Base-by-base conservation (phyloP, 345 rosid genomes). In the Kernera saxatilis region DNA sequence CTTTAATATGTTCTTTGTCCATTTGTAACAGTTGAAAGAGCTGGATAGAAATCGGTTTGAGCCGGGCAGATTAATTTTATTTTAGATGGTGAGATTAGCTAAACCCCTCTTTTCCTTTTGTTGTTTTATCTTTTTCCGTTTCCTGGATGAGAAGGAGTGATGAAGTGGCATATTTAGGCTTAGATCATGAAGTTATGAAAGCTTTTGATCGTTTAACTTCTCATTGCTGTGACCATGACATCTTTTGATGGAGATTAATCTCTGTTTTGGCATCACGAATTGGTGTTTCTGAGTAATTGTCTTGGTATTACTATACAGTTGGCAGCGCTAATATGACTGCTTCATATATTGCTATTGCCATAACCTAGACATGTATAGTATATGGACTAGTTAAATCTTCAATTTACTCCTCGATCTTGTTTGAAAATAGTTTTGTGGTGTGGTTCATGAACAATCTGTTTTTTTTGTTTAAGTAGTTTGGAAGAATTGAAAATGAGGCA, bases 31-130 rank as follows among this genome's bases (percentile, higher is more conserved):
- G 78, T 59, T 60, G 48, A 46, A 74, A 59, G 63, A 49, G 62
- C 63, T 59, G 48, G 32, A 32, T 67, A 50, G 33, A 25, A 13
- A 50, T 59, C 10, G 23, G 39, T 67, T 67, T 59, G 62, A 15
- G 18, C 59, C 41, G 1, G n/a, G 62, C 12, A 13, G 22, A 40
- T 50, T 59, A 41, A 39, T 58, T 57, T 41, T 1, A 19, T 39
- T 59, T 29, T 12, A 52, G 36, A 74, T 74, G 78, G 78, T 74
- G 78, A 74, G 78, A 58, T 67, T 51, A 45, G 41, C 55, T 58
- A 8, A 30, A 6, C 40, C 33, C 22, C 5, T 25, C 11, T 54
- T 35, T 25, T 25, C 17, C 4, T 59, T 25, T 59, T 60, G 19
- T 12, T 44, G 36, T 56, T 1, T 44, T 23, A 36, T 50, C 18